These are phyloP conservation scores for Zymoseptoria tritici DNA, from an alignment of 2,329 filamentous ascomycete genomes.

Conservation along the genomic window DNA sequence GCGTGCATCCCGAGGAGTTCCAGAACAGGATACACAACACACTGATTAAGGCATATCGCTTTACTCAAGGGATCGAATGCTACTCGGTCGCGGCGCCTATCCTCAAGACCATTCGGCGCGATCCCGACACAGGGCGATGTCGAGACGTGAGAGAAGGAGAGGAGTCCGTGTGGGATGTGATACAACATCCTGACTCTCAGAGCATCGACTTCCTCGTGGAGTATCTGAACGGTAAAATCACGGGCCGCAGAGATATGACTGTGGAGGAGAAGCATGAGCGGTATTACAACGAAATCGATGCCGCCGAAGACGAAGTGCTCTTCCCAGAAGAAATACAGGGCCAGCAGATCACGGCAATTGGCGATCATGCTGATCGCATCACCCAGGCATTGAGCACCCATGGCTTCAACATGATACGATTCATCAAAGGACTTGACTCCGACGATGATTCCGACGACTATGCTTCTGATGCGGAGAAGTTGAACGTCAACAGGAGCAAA, in stretches of 20 bases:
- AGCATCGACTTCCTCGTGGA: not conserved
- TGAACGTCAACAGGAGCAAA: not conserved
- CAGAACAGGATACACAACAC: constrained; percentile 22
- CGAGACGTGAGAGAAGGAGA: constrained; percentile 34
- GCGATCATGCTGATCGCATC: constrained; percentile 1
- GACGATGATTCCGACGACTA: constrained; percentile 23
- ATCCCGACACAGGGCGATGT: constrained; percentile 29
- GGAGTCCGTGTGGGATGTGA: constrained; percentile 30
- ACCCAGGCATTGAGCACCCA: not conserved
- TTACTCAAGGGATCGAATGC: constrained; percentile 24
- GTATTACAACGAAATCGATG: constrained; percentile 36
- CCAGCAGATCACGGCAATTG: not conserved
- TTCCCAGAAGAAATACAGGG: constrained; percentile 32
- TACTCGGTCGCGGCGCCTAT: constrained; percentile 30
- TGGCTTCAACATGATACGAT: not conserved
- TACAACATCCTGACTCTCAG: constrained; percentile 6
- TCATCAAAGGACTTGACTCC: constrained; percentile 15
- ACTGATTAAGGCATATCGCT: constrained; percentile 33
- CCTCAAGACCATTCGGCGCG: constrained; percentile 32
- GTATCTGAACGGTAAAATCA: not conserved
- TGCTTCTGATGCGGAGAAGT: not conserved
- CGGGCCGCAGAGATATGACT: constrained; percentile 3
- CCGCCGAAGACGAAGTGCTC: constrained; percentile 35
- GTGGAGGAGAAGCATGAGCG: constrained; percentile 8
- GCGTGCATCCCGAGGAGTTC: constrained; percentile 22